Evolutionary conservation across 2,329 filamentous ascomycete species (phyloP), one percentile per base, ranked within the genome.

Genomic region (Pseudogymnoascus sp.): DNA sequence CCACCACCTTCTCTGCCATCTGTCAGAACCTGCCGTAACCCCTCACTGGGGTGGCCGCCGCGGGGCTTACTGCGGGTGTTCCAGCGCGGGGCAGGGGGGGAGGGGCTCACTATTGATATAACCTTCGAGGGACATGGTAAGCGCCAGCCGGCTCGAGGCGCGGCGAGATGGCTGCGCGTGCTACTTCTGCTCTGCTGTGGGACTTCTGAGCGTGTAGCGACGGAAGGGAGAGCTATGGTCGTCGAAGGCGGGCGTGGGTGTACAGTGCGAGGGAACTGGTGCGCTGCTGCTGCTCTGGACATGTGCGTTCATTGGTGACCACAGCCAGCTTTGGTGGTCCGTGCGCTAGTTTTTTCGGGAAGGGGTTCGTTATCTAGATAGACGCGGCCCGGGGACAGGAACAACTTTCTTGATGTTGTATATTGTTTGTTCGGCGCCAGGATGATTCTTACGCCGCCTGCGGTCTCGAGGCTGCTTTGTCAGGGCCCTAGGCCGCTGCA

Each of bases 1-100:
- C 89, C 64, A 93, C 83, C 70, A 98, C 91, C 77, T 91, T 96
- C 78, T 96, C 95, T 97, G 72, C 46, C 65, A 35, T 64, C 66
- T 74, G 72, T 77, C 69, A 76, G 74, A 73, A 69, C 66, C 24
- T 59, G 62, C 66, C 68, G 71, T 75, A 70, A 74, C 71, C 68
- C 41, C 31, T 41, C 19, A 4, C 33, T 4, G n/a, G 60, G 46
- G 1, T 43, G 16, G 3, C 14, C 6, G 24, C 56, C 65, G 68
- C 71, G 67, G 66, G 66, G 53, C 31, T 53, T n/a, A 33, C 16
- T 12, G 24, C 33, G 26, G 10, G 22, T 59, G 26, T 60, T 5
- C 10, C 50, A 16, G 24, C 22, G 28, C 46, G 26, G 12, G 62
- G 63, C 24, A 50, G 28, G 37, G 59, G 37, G 59, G 61, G 61